A percentile compares a stretch with the other conserved stretches of the same genome.
Evolutionary conservation across 371 early-diverging fungal species (phyloP).

Genomic region (Saksenaea oblongispora): DNA sequence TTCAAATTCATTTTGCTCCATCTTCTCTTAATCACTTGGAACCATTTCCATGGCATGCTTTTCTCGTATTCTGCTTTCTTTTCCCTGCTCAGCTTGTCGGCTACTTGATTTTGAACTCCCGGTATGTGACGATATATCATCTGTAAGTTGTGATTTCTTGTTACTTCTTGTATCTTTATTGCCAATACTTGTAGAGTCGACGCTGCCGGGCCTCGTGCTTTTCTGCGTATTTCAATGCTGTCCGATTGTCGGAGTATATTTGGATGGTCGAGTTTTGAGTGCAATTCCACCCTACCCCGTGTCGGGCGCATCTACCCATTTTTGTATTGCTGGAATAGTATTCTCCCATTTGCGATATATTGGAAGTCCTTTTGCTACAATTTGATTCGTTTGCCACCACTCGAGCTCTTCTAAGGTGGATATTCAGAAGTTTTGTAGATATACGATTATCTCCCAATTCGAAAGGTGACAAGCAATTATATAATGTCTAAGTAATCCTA

Average conservation of each 20-base stretch:
- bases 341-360: neutral
- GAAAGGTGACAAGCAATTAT: too few species aligned
- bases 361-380: neutral
- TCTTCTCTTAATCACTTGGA: conserved; percentile 6
- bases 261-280: conserved; percentile 9
- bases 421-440: too few species aligned
- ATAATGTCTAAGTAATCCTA: too few species aligned
- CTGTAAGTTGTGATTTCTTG: conserved; percentile 7
- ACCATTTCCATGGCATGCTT: conserved; percentile 1
- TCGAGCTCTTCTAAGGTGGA: conserved; percentile 1
- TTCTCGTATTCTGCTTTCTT: conserved; percentile 12
- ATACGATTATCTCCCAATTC: too few species aligned
- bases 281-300: conserved; percentile 20
- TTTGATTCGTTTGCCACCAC: neutral
- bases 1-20: neutral
- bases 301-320: conserved; percentile 7
- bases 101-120: conserved; percentile 15
- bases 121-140: conserved; percentile 18
- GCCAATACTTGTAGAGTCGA: conserved; percentile 13
- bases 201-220: conserved; percentile 21
- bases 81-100: conserved; percentile 14
- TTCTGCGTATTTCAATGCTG: conserved; percentile 25
- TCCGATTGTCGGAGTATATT: conserved; percentile 22
- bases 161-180: conserved; percentile 14
- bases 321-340: neutral